phyloP scores from a whole-genome alignment of 176 grass and related monocot species.

The Musa beccarii region DNA sequence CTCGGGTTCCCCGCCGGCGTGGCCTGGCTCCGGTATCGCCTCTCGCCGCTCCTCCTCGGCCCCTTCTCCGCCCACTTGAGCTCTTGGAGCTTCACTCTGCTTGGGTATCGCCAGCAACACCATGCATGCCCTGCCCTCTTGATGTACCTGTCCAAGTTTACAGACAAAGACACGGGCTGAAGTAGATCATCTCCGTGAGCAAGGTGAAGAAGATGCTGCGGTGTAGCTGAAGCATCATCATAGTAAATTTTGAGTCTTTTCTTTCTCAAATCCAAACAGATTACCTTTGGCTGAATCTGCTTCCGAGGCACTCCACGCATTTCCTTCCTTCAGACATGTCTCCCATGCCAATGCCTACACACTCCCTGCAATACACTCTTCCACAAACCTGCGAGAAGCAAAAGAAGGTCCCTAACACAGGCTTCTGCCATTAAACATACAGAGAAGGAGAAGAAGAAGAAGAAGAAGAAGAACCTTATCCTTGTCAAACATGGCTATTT shows the following conservation, averaged over 20 bases:
- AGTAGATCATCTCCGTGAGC: no score
- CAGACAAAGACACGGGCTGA: no score
- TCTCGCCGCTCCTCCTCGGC: conserved; percentile 24
- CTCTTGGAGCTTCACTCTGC: conserved; percentile 39
- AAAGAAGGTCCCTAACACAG: not conserved
- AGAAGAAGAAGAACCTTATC: no score
- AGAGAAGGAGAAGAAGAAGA: no score
- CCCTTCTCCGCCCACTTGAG: conserved; percentile 64
- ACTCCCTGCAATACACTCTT: conserved; percentile 48
- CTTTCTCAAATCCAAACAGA: not conserved
- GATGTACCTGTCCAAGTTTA: conserved; percentile 27
- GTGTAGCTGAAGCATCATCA: no score
- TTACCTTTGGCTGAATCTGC: conserved; percentile 44
- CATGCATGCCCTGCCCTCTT: conserved; percentile 28
- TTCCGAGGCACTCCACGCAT: conserved; percentile 51
- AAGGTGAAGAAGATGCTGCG: no score
- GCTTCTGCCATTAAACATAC: no score
- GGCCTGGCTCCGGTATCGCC: not conserved
- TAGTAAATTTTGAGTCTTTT: no score
- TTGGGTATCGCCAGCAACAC: conserved; percentile 15
- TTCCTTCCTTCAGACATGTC: conserved; percentile 66
- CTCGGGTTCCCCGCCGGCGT: conserved; percentile 10
- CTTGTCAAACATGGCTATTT: no score
- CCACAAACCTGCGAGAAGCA: conserved; percentile 35
- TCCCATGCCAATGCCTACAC: conserved; percentile 43